Percentiles rank a stretch among this genome's conserved stretches.
Evolutionary conservation across 495 filamentous ascomycete species (phyloP).

Genomic region (Daldinia bambusicola): DNA sequence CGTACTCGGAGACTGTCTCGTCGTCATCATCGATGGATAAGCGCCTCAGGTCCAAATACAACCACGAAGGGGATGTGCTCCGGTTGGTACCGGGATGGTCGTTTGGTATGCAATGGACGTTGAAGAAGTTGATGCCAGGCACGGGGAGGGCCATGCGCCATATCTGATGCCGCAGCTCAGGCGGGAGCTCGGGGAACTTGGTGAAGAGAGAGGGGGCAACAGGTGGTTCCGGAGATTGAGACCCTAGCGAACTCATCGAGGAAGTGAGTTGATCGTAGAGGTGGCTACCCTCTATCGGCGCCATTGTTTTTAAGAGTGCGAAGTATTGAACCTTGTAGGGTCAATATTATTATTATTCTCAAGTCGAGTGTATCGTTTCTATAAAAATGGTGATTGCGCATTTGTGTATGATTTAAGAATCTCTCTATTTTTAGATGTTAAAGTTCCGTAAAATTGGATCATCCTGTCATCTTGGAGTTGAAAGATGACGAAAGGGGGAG

Average conservation of each 20-base stretch:
- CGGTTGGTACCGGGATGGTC: conserved; percentile 37
- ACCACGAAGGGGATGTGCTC: conserved; percentile 43
- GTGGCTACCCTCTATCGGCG: background rate
- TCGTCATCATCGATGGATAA: conserved; percentile 39
- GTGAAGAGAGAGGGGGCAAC: conserved; percentile 16
- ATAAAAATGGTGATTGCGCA: no score
- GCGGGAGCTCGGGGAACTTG: conserved; percentile 43
- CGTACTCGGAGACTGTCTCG: conserved; percentile 33
- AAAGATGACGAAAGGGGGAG: background rate
- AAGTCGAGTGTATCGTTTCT: background rate
- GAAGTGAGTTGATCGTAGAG: background rate
- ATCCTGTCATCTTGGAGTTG: background rate
- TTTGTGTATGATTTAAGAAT: background rate
- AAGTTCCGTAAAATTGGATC: background rate
- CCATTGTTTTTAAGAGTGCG: background rate
- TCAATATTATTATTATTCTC: no score
- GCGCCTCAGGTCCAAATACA: conserved; percentile 45
- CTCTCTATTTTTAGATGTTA: background rate
- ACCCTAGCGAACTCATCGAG: background rate
- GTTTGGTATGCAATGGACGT: conserved; percentile 46
- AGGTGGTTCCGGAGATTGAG: background rate
- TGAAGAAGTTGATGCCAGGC: conserved; percentile 49
- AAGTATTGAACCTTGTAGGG: no score
- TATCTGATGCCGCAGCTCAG: conserved; percentile 51
- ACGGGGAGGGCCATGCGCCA: conserved; percentile 41